Conservation (phyloP, 345 rosid species). For the Pelargonium nanum region DNA sequence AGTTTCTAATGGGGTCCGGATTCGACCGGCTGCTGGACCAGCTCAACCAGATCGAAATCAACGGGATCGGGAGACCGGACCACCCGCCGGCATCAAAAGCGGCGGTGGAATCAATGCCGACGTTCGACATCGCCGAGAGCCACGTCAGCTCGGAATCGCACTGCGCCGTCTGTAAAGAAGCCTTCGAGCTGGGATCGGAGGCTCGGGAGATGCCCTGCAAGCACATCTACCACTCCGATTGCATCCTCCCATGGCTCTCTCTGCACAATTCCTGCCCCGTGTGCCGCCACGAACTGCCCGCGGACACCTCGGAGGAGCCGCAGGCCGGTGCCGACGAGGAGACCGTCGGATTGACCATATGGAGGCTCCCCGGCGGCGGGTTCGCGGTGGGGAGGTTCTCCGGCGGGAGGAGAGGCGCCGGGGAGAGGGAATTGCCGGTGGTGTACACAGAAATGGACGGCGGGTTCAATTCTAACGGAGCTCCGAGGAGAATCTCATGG, state of each 20-base stretch:
- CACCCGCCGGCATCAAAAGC: constrained; percentile 70
- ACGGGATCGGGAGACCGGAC: constrained; percentile 44
- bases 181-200: constrained; percentile 42
- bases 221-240: constrained; percentile 59
- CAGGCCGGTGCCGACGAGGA: constrained; percentile 19
- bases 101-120: constrained; percentile 51
- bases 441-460: constrained; percentile 69
- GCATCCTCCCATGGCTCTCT: constrained; percentile 68
- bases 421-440: constrained; percentile 41
- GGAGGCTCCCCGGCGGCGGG: constrained; percentile 84
- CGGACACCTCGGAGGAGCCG: constrained; percentile 18
- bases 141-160: constrained; percentile 37
- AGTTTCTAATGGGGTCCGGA: constrained; percentile 66
- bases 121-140: constrained; percentile 30
- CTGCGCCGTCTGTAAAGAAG: constrained; percentile 72
- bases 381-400: constrained; percentile 70
- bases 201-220: constrained; percentile 78
- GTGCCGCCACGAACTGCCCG: constrained; percentile 55
- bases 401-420: constrained; percentile 26
- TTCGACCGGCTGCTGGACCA: constrained; percentile 61
- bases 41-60: constrained; percentile 44
- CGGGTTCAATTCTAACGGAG: constrained; percentile 26
- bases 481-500: constrained; percentile 43
- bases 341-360: constrained; percentile 54
- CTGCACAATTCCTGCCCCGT: constrained; percentile 65